Evolutionary conservation across 1,284 basidiomycete genomes (phyloP).

Genomic region (Trichosporon sp.): DNA sequence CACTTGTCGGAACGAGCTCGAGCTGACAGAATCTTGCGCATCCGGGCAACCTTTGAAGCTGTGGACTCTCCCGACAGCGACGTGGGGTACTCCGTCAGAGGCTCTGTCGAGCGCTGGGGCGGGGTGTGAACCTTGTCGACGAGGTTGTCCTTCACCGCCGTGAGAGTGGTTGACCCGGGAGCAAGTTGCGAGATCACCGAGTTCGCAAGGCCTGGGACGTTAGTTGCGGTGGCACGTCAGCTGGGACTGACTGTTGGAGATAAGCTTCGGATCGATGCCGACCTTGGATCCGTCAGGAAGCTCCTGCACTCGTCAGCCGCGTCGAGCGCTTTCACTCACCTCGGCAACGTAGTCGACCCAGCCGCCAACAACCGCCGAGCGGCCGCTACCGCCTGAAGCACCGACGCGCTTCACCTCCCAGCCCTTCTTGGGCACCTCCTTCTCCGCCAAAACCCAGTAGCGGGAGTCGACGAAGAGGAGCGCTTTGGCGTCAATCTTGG

Average conservation of each 20-base stretch:
- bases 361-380: slow-evolving; percentile 54
- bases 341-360: slow-evolving; percentile 74
- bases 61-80: slow-evolving; percentile 63
- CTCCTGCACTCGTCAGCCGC: slow-evolving; percentile 45
- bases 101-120: slow-evolving; percentile 62
- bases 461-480: slow-evolving; percentile 75
- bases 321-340: slow-evolving; percentile 35
- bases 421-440: slow-evolving; percentile 64
- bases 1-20: slow-evolving; percentile 35
- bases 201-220: slow-evolving; percentile 19
- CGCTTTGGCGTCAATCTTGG: slow-evolving; percentile 55
- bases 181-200: slow-evolving; percentile 51
- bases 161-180: slow-evolving; percentile 58
- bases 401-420: slow-evolving; percentile 75
- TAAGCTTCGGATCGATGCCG: slow-evolving; percentile 83
- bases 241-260: slow-evolving; percentile 60
- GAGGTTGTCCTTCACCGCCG: slow-evolving; percentile 61
- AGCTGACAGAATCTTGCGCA: slow-evolving; percentile 36
- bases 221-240: background rate
- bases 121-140: slow-evolving; percentile 78
- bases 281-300: slow-evolving; percentile 59
- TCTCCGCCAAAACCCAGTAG: slow-evolving; percentile 79
- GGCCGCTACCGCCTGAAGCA: slow-evolving; percentile 49
- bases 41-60: slow-evolving; percentile 31
- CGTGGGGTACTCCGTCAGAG: slow-evolving; percentile 68